phyloP scores from a whole-genome alignment of 1,284 basidiomycete genomes.

The Ceratobasidium sp. region DNA sequence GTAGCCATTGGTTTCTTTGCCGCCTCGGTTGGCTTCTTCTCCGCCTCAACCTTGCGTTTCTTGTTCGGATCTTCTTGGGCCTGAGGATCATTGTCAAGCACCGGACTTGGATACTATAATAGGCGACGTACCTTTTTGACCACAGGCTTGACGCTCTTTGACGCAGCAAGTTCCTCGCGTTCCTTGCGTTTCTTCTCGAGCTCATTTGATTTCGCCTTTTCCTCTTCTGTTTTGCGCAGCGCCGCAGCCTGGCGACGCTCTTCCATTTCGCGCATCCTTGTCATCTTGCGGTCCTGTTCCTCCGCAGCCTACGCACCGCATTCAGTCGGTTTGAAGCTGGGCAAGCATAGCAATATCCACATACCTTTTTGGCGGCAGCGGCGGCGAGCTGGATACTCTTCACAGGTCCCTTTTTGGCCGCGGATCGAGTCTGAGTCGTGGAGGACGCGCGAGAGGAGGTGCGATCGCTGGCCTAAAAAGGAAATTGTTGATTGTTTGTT shows the following conservation, averaged over 20 bases:
- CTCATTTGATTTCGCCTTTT: conserved; percentile 66
- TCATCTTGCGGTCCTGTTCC: conserved; percentile 78
- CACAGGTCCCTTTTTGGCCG: conserved; percentile 55
- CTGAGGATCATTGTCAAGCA: conserved; percentile 40
- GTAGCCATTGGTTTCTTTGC: conserved; percentile 60
- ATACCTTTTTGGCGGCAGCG: conserved; percentile 82
- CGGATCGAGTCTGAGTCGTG: conserved; percentile 42
- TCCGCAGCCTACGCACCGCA: conserved; percentile 74
- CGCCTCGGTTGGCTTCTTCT: conserved; percentile 66
- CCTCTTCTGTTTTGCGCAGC: conserved; percentile 81
- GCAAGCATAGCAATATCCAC: conserved; percentile 40
- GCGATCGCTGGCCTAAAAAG: conserved; percentile 7
- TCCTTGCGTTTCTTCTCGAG: conserved; percentile 75
- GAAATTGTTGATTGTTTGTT: background rate
- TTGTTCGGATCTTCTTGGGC: conserved; percentile 70
- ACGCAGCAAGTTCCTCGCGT: conserved; percentile 76
- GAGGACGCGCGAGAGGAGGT: conserved; percentile 32
- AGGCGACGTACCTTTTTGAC: conserved; percentile 38
- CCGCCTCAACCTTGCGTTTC: conserved; percentile 66
- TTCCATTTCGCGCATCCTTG: conserved; percentile 79
- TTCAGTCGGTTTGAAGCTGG: conserved; percentile 3
- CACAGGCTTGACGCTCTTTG: conserved; percentile 58
- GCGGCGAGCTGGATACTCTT: conserved; percentile 86
- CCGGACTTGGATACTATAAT: background rate
- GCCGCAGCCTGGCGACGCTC: conserved; percentile 71